Evolutionary conservation across 176 grass and related monocot species (phyloP).

Genomic region (Cocos nucifera): DNA sequence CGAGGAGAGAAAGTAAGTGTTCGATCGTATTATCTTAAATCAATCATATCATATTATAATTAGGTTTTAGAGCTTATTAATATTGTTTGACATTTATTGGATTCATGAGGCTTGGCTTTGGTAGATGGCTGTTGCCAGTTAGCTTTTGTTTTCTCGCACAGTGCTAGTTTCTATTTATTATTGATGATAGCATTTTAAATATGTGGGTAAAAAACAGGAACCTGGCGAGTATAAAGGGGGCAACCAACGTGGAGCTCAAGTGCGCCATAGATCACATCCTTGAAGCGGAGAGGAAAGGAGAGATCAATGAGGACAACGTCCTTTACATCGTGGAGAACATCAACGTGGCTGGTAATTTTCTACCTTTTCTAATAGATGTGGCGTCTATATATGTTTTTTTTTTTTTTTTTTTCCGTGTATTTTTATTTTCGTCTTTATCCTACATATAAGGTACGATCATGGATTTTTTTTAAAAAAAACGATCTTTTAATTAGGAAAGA

Average conservation of each 20-base stretch:
- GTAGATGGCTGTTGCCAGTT: too few species aligned
- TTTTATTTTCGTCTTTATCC: neutral
- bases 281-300: conserved; percentile 1
- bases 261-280: conserved; percentile 14
- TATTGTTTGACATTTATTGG: too few species aligned
- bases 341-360: conserved; percentile 8
- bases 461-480: too few species aligned
- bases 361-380: neutral
- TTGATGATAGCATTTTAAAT: too few species aligned
- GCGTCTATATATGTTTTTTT: neutral
- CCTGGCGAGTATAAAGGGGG: neutral
- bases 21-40: neutral
- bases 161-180: too few species aligned
- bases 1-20: conserved; percentile 3
- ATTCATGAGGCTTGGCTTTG: too few species aligned
- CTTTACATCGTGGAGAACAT: conserved; percentile 17
- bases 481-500: too few species aligned
- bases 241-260: neutral
- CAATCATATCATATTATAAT: too few species aligned
- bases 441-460: too few species aligned
- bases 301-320: conserved; percentile 9
- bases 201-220: neutral
- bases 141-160: too few species aligned
- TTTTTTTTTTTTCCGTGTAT: neutral
- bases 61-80: too few species aligned